A percentile compares a stretch with the other conserved stretches of the same genome.
Conservation (phyloP, 2,329 filamentous ascomycete species). For the Achaetomium macrosporum region DNA sequence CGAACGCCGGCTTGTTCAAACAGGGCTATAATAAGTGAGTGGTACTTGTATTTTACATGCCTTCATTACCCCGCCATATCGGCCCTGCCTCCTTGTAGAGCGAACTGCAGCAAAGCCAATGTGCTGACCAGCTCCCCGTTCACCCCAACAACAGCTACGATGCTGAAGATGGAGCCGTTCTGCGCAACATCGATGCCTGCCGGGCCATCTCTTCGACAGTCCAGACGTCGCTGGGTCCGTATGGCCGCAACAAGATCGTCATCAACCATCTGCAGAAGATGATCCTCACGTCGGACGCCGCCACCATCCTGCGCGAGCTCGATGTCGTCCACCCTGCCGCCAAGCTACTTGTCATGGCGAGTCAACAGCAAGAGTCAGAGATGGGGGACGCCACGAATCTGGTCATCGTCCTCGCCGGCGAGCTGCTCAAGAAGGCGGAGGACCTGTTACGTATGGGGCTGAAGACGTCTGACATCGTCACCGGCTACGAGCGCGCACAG, state of each 20-base stretch:
- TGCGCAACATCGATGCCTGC: constrained; percentile 98
- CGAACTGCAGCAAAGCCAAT: constrained; percentile 2
- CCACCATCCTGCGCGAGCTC: constrained; percentile 93
- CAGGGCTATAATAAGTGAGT: constrained; percentile 89
- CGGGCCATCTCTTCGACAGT: constrained; percentile 92
- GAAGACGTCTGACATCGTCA: constrained; percentile 96
- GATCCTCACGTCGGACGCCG: constrained; percentile 96
- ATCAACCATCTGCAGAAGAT: constrained; percentile 99
- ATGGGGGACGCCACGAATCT: constrained; percentile 98
- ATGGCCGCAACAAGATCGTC: constrained; percentile 98
- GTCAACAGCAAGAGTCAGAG: constrained; percentile 97
- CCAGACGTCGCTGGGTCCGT: constrained; percentile 92
- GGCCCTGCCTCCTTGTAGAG: constrained; percentile 4
- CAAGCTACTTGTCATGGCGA: constrained; percentile 96
- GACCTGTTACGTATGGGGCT: constrained; percentile 93
- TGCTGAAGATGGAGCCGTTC: constrained; percentile 95
- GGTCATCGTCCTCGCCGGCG: constrained; percentile 91
- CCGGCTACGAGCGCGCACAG: constrained; percentile 92
- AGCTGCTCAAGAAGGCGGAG: constrained; percentile 94
- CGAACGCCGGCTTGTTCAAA: constrained; percentile 92
- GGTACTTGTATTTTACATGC: background rate
- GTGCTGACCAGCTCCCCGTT: constrained; percentile 28
- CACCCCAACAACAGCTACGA: constrained; percentile 66
- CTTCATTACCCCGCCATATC: constrained; percentile 25
- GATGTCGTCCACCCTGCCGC: constrained; percentile 97